Conservation (phyloP, 352 stramenopile species). For the Pythium monospermum region DNA sequence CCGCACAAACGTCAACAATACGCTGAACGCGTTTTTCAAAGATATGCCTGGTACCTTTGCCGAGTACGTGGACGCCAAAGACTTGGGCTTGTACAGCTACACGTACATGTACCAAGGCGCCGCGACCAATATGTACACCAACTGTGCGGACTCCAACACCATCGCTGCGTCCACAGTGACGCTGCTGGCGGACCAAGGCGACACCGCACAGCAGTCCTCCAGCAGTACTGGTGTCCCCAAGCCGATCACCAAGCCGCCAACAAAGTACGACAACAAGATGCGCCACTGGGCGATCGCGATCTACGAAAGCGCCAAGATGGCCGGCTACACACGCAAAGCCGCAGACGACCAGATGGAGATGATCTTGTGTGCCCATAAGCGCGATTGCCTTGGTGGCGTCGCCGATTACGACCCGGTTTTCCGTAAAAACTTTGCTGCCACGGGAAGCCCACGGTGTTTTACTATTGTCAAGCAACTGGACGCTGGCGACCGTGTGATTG, state of each 20-base stretch:
- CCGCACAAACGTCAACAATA: slow-evolving; percentile 26
- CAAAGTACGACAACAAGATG: slow-evolving; percentile 2
- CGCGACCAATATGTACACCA: slow-evolving; percentile 38
- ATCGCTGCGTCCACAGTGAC: slow-evolving; percentile 13
- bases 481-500: slow-evolving; percentile 32
- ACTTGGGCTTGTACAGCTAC: slow-evolving; percentile 53
- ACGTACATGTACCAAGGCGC: slow-evolving; percentile 38
- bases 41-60: slow-evolving; percentile 30
- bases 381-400: slow-evolving; percentile 39
- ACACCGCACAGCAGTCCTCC: background rate
- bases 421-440: slow-evolving; percentile 32
- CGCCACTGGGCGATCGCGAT: slow-evolving; percentile 37
- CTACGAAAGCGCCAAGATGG: slow-evolving; percentile 34
- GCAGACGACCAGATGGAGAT: slow-evolving; percentile 43
- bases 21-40: slow-evolving; percentile 54
- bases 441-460: slow-evolving; percentile 37
- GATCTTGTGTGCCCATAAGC: slow-evolving; percentile 39
- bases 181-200: background rate
- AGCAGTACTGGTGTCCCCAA: background rate
- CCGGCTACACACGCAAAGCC: slow-evolving; percentile 30
- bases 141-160: slow-evolving; percentile 31
- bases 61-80: slow-evolving; percentile 39
- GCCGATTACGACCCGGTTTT: slow-evolving; percentile 39
- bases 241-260: background rate
- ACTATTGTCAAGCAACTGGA: slow-evolving; percentile 30